Conservation (phyloP, 768 basidiomycete genomes). For the Auriscalpium vulgare region DNA sequence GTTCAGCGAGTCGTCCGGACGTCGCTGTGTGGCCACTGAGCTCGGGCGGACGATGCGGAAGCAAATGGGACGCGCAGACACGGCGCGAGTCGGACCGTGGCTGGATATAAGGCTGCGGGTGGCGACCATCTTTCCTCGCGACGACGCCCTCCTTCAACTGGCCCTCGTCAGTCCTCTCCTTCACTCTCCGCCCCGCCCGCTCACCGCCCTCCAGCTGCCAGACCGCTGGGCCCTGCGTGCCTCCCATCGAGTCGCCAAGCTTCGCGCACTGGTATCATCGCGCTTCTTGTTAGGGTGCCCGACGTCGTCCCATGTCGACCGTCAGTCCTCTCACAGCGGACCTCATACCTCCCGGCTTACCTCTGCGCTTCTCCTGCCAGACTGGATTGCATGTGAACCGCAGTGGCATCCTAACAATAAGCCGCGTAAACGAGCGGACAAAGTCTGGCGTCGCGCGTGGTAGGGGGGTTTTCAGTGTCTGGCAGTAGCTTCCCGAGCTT, state of each 20-base stretch:
- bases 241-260: constrained; percentile 3
- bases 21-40: too few relatives aligned
- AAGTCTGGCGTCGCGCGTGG: background rate
- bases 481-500: too few relatives aligned
- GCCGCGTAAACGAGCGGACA: constrained; percentile 2
- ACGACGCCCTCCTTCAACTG: background rate
- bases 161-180: background rate
- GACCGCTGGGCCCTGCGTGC: background rate
- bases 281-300: constrained; percentile 8
- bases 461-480: background rate
- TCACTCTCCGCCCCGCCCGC: background rate
- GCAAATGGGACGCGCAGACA: too few relatives aligned
- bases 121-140: background rate
- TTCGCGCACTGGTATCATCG: constrained; percentile 9
- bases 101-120: background rate
- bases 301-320: background rate
- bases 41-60: too few relatives aligned
- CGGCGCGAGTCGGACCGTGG: too few relatives aligned
- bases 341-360: background rate
- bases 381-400: background rate
- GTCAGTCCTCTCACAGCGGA: too few relatives aligned
- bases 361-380: too few relatives aligned
- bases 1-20: too few relatives aligned
- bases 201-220: background rate
- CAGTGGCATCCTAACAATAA: constrained; percentile 1